Evolutionary conservation across 805 yeast species (phyloP).

Genomic region (Metschnikowia santaceciliae): DNA sequence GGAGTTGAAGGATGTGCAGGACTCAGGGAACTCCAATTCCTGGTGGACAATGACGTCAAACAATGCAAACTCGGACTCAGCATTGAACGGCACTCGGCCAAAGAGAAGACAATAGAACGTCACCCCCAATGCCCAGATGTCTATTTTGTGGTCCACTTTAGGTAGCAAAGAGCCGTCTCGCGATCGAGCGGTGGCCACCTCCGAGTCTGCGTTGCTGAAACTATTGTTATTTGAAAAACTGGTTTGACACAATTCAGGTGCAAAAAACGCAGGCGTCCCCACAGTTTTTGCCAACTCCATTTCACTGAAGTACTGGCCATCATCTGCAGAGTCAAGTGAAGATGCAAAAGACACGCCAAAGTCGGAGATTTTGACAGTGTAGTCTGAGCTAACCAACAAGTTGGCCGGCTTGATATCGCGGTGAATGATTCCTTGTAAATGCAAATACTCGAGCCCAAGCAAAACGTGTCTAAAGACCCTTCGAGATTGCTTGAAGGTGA

Average conservation of each 20-base stretch:
- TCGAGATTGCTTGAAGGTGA: conserved; percentile 64
- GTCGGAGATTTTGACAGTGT: conserved; percentile 87
- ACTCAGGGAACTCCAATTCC: conserved; percentile 53
- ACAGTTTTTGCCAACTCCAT: conserved; percentile 91
- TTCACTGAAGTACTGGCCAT: conserved; percentile 45
- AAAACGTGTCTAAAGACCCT: conserved; percentile 78
- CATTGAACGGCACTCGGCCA: conserved; percentile 87
- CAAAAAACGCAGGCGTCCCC: conserved; percentile 95
- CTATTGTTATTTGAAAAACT: conserved; percentile 3
- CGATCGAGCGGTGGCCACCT: background rate
- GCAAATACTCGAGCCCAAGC: conserved; percentile 85
- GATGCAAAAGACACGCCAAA: conserved; percentile 89
- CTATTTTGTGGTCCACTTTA: conserved; percentile 75
- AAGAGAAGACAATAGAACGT: conserved; percentile 83
- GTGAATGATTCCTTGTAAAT: conserved; percentile 86
- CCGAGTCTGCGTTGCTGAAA: conserved; percentile 1
- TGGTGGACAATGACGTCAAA: conserved; percentile 75
- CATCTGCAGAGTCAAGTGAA: conserved; percentile 41
- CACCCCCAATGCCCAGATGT: conserved; percentile 97
- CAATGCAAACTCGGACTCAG: conserved; percentile 78
- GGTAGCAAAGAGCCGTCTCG: conserved; percentile 24
- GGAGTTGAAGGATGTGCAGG: conserved; percentile 31
- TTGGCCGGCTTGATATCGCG: conserved; percentile 97
- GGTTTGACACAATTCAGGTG: conserved; percentile 75
- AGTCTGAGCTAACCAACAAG: conserved; percentile 63